Evolutionary conservation across 768 basidiomycete species (phyloP), one percentile per base, ranked within the genome.

Genomic region (Phaeotremella skinneri): DNA sequence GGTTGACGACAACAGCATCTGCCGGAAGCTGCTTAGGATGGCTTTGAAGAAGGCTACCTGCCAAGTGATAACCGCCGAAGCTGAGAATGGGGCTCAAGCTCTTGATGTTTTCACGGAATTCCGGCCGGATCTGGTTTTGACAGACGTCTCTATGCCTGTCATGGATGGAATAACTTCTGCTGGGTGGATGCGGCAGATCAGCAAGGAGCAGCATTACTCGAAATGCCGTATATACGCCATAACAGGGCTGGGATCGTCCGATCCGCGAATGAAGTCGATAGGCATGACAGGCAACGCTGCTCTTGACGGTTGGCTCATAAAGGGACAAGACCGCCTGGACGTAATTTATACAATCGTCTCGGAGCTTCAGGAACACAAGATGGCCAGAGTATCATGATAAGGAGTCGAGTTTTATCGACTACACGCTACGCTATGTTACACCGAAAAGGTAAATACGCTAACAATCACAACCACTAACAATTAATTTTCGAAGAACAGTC

Each of bases 131-230:
- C 30, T 74, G 26, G 62, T 67, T 0, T 49, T 71, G 14, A 66
- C 68, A n/a, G 72, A 74, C 53, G 59, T 74, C 4, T 67, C 65
- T 4, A 74, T 74, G 72, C 72, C 72, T 0, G 55, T 60, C 4
- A 68, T 74, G 69, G 69, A 71, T 47, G 72, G 72, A 4, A 49
- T 71, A 17, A 59, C 63, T 1, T 59, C 68, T 0, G 66, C 68
- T 7, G 55, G 62, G 4, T 31, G 55, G 59, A 68, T 73, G 58
- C 49, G 70, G 21, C 58, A 58, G 25, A 39, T 66, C 23, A 49
- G 61, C 37, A 42, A 52, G 23, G 39, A 59, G 26, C 16, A 45
- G 23, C 23, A 42, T 29, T 27, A 45, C 16, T 37, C 48, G 1
- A 30, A 32, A 7, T 56, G 52, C 45, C 49, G 48, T 17, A 73